Conservation (phyloP, 176 grass and related monocot genomes). For the Oryza meridionalis region DNA sequence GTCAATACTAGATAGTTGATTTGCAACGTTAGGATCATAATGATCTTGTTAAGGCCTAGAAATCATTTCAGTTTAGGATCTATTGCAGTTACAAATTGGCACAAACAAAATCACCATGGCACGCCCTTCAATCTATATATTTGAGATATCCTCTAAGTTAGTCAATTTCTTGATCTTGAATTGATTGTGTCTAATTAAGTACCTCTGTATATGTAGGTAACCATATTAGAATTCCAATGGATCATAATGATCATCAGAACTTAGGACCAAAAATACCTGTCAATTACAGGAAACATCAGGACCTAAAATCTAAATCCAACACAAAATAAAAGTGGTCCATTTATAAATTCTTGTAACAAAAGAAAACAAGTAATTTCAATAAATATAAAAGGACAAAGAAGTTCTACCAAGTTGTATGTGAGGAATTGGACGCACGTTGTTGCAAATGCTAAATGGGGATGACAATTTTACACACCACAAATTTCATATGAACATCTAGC, state of each 20-base stretch:
- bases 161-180: neutral
- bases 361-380: neutral
- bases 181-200: neutral
- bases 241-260: neutral
- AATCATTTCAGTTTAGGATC: constrained; percentile 22
- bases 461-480: neutral
- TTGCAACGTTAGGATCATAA: neutral
- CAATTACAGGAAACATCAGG: constrained; percentile 6
- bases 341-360: neutral
- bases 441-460: neutral
- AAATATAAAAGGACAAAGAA: neutral
- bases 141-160: neutral
- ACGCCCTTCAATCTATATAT: neutral
- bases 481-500: neutral
- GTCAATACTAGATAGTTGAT: neutral
- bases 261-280: neutral
- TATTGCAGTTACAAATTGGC: neutral
- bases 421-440: neutral
- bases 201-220: neutral
- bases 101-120: neutral
- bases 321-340: neutral
- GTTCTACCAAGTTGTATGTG: neutral
- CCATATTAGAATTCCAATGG: neutral
- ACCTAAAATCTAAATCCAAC: neutral
- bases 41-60: no score